These are phyloP conservation scores for Ceratobasidium sp. DNA, from an alignment of 1,284 basidiomycete species.

Conservation along the genomic window DNA sequence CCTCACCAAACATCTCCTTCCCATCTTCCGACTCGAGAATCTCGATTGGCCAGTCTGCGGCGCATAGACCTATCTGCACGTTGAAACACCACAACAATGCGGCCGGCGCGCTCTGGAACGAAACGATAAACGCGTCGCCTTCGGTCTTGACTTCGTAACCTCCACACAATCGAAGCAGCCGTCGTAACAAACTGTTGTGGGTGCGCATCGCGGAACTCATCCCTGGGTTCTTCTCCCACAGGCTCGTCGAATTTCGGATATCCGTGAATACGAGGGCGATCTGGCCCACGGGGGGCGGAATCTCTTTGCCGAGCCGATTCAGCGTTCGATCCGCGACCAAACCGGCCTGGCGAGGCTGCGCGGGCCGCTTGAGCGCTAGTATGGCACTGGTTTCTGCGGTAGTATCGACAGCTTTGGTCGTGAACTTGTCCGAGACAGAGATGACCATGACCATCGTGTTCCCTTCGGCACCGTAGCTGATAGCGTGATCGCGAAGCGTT, in stretches of 20 bases:
- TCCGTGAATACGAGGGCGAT: conserved; percentile 98
- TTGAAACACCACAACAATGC: conserved; percentile 94
- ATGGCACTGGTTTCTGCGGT: conserved; percentile 43
- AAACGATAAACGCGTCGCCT: conserved; percentile 99
- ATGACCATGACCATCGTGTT: conserved; percentile 99
- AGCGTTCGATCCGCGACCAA: conserved; percentile 63
- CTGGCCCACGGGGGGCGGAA: conserved; percentile 89
- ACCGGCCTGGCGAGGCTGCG: conserved; percentile 56
- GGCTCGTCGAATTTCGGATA: conserved; percentile 95
- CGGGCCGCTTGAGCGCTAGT: conserved; percentile 50
- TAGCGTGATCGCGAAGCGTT: conserved; percentile 96
- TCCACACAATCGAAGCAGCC: conserved; percentile 90
- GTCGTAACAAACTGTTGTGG: conserved; percentile 90
- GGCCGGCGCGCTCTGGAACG: conserved; percentile 90
- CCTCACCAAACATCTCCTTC: conserved; percentile 79
- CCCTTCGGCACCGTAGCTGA: conserved; percentile 95
- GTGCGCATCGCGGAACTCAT: conserved; percentile 96
- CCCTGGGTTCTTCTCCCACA: conserved; percentile 97
- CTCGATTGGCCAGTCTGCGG: conserved; percentile 94
- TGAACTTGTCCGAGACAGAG: conserved; percentile 85
- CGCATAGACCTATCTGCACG: conserved; percentile 88
- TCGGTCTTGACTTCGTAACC: conserved; percentile 99
- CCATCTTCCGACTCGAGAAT: conserved; percentile 95
- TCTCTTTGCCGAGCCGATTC: conserved; percentile 80
- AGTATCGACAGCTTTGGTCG: conserved; percentile 61